A percentile compares a stretch with the other conserved stretches of the same genome.
phyloP scores from a whole-genome alignment of 2,329 filamentous ascomycete genomes.

The Microcyclospora pomicola region DNA sequence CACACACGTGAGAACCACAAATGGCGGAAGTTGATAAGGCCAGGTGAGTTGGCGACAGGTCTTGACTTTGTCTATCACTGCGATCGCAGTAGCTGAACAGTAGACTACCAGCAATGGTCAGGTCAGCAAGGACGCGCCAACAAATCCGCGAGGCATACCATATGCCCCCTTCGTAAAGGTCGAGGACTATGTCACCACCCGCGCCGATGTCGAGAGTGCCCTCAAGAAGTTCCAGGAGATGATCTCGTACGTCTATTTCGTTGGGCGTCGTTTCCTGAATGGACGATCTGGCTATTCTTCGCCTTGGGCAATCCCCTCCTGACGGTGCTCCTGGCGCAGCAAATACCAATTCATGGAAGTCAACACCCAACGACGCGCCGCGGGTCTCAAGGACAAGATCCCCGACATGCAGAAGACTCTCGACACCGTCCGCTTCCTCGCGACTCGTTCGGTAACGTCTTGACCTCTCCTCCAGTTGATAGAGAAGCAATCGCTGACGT shows the following conservation, averaged over 20 bases:
- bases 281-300: neutral
- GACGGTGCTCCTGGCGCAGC: conserved; percentile 35
- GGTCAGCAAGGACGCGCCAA: conserved; percentile 34
- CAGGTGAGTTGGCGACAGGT: too few relatives aligned
- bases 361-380: conserved; percentile 72
- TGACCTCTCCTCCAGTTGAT: neutral
- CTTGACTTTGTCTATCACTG: too few relatives aligned
- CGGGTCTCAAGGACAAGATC: conserved; percentile 82
- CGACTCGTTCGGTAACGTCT: conserved; percentile 51
- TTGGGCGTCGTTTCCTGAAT: neutral
- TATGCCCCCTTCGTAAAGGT: conserved; percentile 75
- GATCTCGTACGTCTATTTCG: conserved; percentile 53
- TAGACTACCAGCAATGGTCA: too few relatives aligned
- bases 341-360: conserved; percentile 99
- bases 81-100: too few relatives aligned
- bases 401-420: conserved; percentile 94
- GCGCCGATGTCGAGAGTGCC: conserved; percentile 66
- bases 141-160: conserved; percentile 73
- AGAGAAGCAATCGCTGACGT: neutral
- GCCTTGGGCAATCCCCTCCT: too few relatives aligned
- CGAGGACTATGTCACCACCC: conserved; percentile 70
- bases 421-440: conserved; percentile 77
- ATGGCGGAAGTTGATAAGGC: too few relatives aligned
- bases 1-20: too few relatives aligned
- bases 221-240: conserved; percentile 81